Percentiles rank a stretch among this genome's conserved stretches.
Conservation (phyloP, 345 rosid species). For the Psidium friedrichsthalianum region DNA sequence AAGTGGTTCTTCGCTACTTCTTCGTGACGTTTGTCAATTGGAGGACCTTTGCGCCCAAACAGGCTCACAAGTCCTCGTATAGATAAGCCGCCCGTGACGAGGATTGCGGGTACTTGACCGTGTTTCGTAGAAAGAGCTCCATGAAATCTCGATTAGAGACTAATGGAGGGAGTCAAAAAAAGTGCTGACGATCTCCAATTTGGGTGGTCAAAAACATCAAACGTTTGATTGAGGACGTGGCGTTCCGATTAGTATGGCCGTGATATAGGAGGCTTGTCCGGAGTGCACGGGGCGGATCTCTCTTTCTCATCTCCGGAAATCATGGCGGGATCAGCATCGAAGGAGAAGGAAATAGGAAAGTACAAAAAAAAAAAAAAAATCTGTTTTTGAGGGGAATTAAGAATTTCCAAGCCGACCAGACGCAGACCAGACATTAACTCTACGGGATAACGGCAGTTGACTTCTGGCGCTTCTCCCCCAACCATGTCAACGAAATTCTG, state of each 20-base stretch:
- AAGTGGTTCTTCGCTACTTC: not conserved
- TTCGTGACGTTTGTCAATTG: not conserved
- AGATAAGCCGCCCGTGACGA: not conserved
- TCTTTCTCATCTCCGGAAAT: not conserved
- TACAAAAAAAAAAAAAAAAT: not conserved
- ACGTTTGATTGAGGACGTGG: not conserved
- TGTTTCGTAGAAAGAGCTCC: not conserved
- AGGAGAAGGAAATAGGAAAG: not conserved
- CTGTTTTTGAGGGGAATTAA: not conserved
- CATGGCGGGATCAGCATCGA: not conserved
- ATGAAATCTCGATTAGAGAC: not conserved
- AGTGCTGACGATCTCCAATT: not conserved
- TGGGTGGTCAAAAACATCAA: not conserved
- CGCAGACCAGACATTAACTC: not conserved
- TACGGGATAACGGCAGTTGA: not conserved
- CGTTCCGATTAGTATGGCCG: not conserved
- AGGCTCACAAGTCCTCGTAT: not conserved
- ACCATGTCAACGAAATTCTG: not conserved
- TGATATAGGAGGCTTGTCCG: not conserved
- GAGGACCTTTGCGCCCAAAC: not conserved
- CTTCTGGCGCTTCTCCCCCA: not conserved
- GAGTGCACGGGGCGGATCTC: not conserved
- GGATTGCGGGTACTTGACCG: not conserved
- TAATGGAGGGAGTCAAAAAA: not conserved
- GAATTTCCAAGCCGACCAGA: not conserved